A percentile compares a stretch with the other conserved stretches of the same genome.
Conservation (phyloP, 2,329 filamentous ascomycete species). For the Sporothrix globosa region DNA sequence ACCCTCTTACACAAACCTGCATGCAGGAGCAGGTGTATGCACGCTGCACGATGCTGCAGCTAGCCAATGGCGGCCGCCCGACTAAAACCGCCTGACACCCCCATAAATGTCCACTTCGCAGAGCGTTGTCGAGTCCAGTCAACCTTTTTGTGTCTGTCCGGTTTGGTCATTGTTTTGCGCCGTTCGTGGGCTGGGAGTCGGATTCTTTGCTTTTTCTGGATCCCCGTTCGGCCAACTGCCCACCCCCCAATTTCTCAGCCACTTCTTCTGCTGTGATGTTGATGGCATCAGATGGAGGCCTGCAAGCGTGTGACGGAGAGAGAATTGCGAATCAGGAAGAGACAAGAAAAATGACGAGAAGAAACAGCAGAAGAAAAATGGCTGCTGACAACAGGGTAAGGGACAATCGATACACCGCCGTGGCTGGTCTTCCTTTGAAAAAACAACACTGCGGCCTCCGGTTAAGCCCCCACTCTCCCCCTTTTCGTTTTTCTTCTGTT, state of each 20-base stretch:
- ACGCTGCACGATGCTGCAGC: constrained; percentile 30
- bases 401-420: neutral
- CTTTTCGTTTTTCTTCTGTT: neutral
- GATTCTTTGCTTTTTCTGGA: neutral
- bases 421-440: constrained; percentile 8
- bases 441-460: constrained; percentile 4
- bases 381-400: neutral
- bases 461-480: no score
- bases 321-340: neutral
- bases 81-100: constrained; percentile 38
- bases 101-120: constrained; percentile 24
- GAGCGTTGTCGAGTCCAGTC: neutral
- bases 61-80: constrained; percentile 35
- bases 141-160: neutral
- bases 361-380: neutral
- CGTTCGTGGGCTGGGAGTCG: neutral
- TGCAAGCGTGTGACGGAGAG: neutral
- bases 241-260: constrained; percentile 10
- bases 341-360: neutral
- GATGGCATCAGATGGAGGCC: constrained; percentile 25
- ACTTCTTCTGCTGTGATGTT: neutral
- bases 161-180: constrained; percentile 11
- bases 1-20: constrained; percentile 33
- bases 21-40: constrained; percentile 34
- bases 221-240: constrained; percentile 13